Base-by-base conservation (phyloP, 345 rosid genomes). In the Rhodamnia rubescens region DNA sequence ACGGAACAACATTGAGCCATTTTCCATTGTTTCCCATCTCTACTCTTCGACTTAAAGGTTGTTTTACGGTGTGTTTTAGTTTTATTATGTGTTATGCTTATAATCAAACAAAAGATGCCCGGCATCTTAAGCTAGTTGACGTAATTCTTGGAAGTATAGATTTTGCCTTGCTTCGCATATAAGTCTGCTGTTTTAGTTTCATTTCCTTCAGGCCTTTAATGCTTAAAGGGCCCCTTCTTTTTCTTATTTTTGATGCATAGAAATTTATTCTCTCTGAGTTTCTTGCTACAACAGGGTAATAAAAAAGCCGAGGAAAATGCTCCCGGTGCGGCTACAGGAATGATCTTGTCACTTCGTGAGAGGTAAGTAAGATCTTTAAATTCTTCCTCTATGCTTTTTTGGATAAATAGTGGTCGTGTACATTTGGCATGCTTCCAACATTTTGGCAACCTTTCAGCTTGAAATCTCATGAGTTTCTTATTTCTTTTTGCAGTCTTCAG, bases 331-430 rank as follows among this genome's bases (percentile, higher is more conserved):
- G 90, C 95, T 40, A 94, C 97, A 26, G 93, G 94, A 74, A 94
- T 94, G 99, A 96, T 96, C 88, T 91, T 97, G 90, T 85, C 94
- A 47, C 96, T 96, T 85, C 96, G 98, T 83, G 98, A 93, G 92
- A 95, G 99, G 99, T 97, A 89, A 69, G 18, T 69, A 16, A 69
- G 78, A 69, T 18, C 78, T 32, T 32, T 16, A 69, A 61, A 69
- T 69, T 69, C 78, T 32, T 69, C 0, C 44, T 64, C 44, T 32
- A 32, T 69, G 78, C 11, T 69, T 69, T 32, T 69, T 69, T 69
- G 24, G 24, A 69, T 15, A 69, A 69, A 16, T 2, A 32, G 4
- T 32, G 78, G 78, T 16, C 5, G 3, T 69, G 78, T 69, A 69
- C 78, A 16, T 69, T 69, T 69, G 78, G 78, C 78, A 16, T 11